These are phyloP conservation scores for Globisporangium cystogenes DNA, from an alignment of 352 stramenopile species.

Conservation along the genomic window DNA sequence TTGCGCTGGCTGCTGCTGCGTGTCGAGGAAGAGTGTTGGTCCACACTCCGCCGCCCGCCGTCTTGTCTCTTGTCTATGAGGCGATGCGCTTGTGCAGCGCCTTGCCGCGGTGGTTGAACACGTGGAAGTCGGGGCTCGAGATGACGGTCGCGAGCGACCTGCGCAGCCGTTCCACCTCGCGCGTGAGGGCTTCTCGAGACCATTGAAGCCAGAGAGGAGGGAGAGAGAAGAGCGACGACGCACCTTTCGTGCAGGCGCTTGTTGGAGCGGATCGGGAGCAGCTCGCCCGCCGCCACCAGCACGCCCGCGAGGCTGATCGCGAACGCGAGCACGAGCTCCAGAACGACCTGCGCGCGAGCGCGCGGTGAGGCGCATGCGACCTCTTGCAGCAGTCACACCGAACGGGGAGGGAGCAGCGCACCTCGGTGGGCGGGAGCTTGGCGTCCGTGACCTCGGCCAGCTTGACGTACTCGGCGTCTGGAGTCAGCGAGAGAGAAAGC, in stretches of 20 bases:
- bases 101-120: constrained; percentile 80
- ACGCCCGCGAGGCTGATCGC: constrained; percentile 63
- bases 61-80: constrained; percentile 11
- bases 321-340: constrained; percentile 68
- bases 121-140: constrained; percentile 68
- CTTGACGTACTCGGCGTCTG: constrained; percentile 75
- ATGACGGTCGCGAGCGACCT: constrained; percentile 64
- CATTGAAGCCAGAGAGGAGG: too few relatives aligned
- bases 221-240: too few relatives aligned
- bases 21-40: too few relatives aligned
- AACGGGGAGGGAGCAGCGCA: constrained; percentile 10
- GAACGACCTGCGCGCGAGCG: constrained; percentile 33
- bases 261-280: constrained; percentile 73
- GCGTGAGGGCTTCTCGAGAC: too few relatives aligned
- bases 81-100: constrained; percentile 63
- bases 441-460: constrained; percentile 67
- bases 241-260: constrained; percentile 58
- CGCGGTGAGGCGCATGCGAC: too few relatives aligned
- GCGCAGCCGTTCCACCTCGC: too few relatives aligned
- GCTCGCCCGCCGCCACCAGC: constrained; percentile 58
- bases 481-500: not conserved
- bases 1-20: too few relatives aligned
- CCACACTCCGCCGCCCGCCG: too few relatives aligned
- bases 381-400: too few relatives aligned
- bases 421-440: constrained; percentile 56